Conservation (phyloP, 2,329 filamentous ascomycete genomes). For the Aspergillus costaricaensis region DNA sequence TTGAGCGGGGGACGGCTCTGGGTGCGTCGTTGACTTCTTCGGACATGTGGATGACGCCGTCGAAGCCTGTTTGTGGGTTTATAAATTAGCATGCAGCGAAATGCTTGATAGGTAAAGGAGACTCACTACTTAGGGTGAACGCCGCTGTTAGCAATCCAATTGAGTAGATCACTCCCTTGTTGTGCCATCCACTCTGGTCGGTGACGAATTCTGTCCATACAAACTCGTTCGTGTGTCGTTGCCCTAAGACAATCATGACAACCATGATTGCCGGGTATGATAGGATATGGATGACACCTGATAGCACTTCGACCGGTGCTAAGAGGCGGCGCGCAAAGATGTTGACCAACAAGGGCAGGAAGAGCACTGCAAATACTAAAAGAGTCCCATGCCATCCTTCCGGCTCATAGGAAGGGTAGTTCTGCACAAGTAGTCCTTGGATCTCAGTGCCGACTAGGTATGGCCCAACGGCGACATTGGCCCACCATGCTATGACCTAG, state of each 20-base stretch:
- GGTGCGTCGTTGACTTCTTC: slow-evolving; percentile 53
- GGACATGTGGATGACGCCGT: slow-evolving; percentile 41
- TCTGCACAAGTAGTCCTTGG: slow-evolving; percentile 33
- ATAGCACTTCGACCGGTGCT: slow-evolving; percentile 51
- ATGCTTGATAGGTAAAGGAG: neutral
- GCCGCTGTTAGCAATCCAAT: slow-evolving; percentile 22
- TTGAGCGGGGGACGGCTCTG: slow-evolving; percentile 48
- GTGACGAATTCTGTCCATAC: slow-evolving; percentile 37
- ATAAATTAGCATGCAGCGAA: neutral
- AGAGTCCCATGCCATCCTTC: slow-evolving; percentile 44
- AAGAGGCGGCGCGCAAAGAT: slow-evolving; percentile 47
- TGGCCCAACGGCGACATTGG: slow-evolving; percentile 27
- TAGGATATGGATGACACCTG: slow-evolving; percentile 50
- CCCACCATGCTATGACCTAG: slow-evolving; percentile 31
- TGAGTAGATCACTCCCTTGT: slow-evolving; percentile 11
- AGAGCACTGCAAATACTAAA: slow-evolving; percentile 49
- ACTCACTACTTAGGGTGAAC: slow-evolving; percentile 21
- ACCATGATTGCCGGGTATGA: slow-evolving; percentile 43
- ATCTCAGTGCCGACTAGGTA: slow-evolving; percentile 33
- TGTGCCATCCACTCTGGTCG: slow-evolving; percentile 11
- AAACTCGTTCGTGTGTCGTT: slow-evolving; percentile 8
- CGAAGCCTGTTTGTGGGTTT: slow-evolving; percentile 28
- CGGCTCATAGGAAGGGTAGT: slow-evolving; percentile 22
- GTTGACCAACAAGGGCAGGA: slow-evolving; percentile 53
- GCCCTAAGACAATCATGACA: slow-evolving; percentile 18